Base-by-base conservation (phyloP, 352 stramenopile genomes). In the Vaucheria bursata region DNA sequence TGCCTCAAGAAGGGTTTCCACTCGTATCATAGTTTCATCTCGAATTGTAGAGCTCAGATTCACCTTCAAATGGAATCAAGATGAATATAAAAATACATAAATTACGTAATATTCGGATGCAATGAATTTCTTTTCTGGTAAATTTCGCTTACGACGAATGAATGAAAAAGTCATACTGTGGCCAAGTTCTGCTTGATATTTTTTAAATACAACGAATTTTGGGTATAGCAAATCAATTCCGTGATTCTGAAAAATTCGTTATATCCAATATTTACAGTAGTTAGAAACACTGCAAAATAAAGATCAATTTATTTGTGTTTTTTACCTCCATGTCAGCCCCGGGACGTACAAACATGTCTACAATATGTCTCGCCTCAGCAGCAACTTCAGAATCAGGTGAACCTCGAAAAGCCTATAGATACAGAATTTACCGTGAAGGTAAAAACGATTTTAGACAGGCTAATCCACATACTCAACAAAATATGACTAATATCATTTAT, bases 41-140 rank as follows among this genome's bases (percentile, higher is more conserved):
- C 59, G 59, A 18, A 29, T 69, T 8, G 59, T 69, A 8, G 4
- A 18, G 59, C 59, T 69, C 59, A 69, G 59, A 38, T 69, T 69
- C 6, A 69, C 59, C 59, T 69, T 6, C 34, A 18, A 5, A 50
- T 50, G 39, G 5, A 12, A 12, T 5, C 12, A 12, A 50, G 39
- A 5, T 12, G 39, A 5, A 50, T 5, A 12, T 12, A 50, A 12
- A 50, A 50, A 50, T 12, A 12, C 39, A 12, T 12, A 50, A 50
- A 50, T 12, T 50, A 12, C 39, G 39, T 12, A 50, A 12, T 50
- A 12, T 50, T 12, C 5, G 5, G 12, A 50, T 12, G 12, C 39
- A 12, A 5, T 50, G 39, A 5, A 50, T 12, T 50, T 12, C 12
- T 5, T 50, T 5, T 50, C 39, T 50, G n/a, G n/a, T n/a, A n/a